Evolutionary conservation across 2,329 filamentous ascomycete genomes (phyloP).

Genomic region (Hypoxylon sp.): DNA sequence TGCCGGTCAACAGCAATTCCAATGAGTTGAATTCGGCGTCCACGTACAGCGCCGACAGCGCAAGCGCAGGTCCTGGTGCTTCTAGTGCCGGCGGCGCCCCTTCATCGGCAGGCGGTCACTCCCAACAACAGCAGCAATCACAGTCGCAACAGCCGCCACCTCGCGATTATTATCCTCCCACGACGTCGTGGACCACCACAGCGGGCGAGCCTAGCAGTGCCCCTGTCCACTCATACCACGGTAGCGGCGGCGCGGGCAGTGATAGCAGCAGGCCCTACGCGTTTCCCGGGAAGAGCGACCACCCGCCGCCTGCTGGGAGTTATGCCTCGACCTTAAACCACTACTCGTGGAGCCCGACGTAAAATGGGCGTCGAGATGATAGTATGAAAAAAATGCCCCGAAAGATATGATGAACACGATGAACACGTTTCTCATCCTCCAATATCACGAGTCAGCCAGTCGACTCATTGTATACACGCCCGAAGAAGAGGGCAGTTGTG

Average conservation of each 20-base stretch:
- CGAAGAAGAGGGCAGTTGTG: slow-evolving; percentile 13
- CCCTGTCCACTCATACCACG: slow-evolving; percentile 59
- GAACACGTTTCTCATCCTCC: slow-evolving; percentile 26
- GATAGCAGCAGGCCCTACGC: slow-evolving; percentile 63
- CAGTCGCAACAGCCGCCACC: slow-evolving; percentile 50
- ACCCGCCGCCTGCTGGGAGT: slow-evolving; percentile 56
- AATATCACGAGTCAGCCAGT: slow-evolving; percentile 9
- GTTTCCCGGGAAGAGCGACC: slow-evolving; percentile 58
- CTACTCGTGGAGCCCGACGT: slow-evolving; percentile 70
- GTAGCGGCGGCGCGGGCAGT: slow-evolving; percentile 50
- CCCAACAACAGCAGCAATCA: slow-evolving; percentile 27
- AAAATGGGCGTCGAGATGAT: slow-evolving; percentile 16
- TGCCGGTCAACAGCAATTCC: slow-evolving; percentile 51
- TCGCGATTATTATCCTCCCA: slow-evolving; percentile 67
- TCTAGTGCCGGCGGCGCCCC: slow-evolving; percentile 25
- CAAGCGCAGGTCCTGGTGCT: slow-evolving; percentile 31
- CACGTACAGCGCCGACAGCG: slow-evolving; percentile 45
- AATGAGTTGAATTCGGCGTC: slow-evolving; percentile 55
- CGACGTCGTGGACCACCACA: slow-evolving; percentile 65
- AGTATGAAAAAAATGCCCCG: slow-evolving; percentile 4
- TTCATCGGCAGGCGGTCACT: slow-evolving; percentile 35
- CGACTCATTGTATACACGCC: slow-evolving; percentile 16
- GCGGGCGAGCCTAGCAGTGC: slow-evolving; percentile 59
- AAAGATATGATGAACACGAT: slow-evolving; percentile 19
- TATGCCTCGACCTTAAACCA: slow-evolving; percentile 66